Evolutionary conservation across 352 stramenopile species (phyloP), one percentile per base, ranked within the genome.

Genomic region (Phytophthora brassicae): DNA sequence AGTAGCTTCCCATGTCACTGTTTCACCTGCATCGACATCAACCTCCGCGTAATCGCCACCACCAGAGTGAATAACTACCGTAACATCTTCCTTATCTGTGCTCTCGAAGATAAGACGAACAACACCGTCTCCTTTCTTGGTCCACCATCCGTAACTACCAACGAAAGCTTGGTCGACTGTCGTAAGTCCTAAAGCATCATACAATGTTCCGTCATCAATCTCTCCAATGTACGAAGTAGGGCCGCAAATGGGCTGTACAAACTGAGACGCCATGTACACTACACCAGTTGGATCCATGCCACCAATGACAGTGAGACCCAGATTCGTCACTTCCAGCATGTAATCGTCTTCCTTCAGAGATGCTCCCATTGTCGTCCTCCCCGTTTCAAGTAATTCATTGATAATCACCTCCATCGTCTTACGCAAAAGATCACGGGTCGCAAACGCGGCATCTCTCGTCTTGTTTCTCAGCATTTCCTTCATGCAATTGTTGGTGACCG

Each of bases 191-290:
- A 68, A 42, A 0, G 77, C 70, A 4, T 76, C 41, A 6, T 74
- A 67, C 0, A 77, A 45, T 1, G 46, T 55, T 2, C 77, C 77
- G 17, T 79, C 73, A 26, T 86, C 77, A 44, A 86, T 75, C 28
- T 83, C 66, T 7, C 75, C 72, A 9, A 83, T 35, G 49, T 75
- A 73, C 1, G 66, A 59, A 4, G 77, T 84, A 1, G 74, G 77
- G 20, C 74, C 74, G 45, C 77, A 86, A 41, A 81, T 81, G 6
- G 77, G 77, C 54, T 86, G 72, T 6, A 84, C 69, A 45, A 79
- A 86, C 49, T 81, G 72, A 35, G 74, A 73, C 0, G 62, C 72
- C 64, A 86, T 66, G 1, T 45, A 57, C 0, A 72, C 70, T 12
- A 86, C 38, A 11, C 77, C 77, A 2, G 68, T 84, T 0, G 77